Evolutionary conservation across 2,329 filamentous ascomycete species (phyloP), one percentile per base, ranked within the genome.

Genomic region (Aspergillus quadricinctus): DNA sequence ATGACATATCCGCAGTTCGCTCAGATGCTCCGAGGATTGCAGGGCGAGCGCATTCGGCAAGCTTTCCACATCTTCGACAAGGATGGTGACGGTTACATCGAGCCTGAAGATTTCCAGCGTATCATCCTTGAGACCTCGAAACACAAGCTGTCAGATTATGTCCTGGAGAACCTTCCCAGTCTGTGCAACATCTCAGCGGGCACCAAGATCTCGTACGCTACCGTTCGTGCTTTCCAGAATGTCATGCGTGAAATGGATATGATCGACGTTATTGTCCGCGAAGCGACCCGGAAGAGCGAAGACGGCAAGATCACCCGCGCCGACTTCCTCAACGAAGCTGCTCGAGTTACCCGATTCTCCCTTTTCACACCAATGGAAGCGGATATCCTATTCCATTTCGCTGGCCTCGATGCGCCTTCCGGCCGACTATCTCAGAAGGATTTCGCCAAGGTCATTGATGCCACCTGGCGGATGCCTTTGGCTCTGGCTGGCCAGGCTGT

Each of bases 351-450:
- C 25, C 88, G 94, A 61, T 99, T 97, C 80, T 95, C 92, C 11
- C 84, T 95, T 37, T 97, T 97, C 77, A 97, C 94, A 0, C 94
- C 94, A 11, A 97, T 97, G 92, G 94, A 99, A 76, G 92, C 93
- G 43, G 94, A 99, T 70, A 96, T 99, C 61, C 84, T 99, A 43
- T 99, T 99, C 81, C 94, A 97, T 78, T 99, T 99, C 74, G 94
- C 94, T 58, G 90, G 92, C 60, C 82, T 97, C 54, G 91, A 97
- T 70, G 88, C 94, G 66, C 89, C 91, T 3, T 93, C 92, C 1
- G 94, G 92, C 21, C 84, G 91, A 50, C 84, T 99, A 1, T 85
- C 89, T 31, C 80, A 96, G 48, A 77, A 78, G 58, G 92, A 97
- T 76, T 99, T 99, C 71, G 86, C 90, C 66, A 96, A 96, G 77